Conservation (phyloP, 148 eudicot species). For the Oxyria digyna region DNA sequence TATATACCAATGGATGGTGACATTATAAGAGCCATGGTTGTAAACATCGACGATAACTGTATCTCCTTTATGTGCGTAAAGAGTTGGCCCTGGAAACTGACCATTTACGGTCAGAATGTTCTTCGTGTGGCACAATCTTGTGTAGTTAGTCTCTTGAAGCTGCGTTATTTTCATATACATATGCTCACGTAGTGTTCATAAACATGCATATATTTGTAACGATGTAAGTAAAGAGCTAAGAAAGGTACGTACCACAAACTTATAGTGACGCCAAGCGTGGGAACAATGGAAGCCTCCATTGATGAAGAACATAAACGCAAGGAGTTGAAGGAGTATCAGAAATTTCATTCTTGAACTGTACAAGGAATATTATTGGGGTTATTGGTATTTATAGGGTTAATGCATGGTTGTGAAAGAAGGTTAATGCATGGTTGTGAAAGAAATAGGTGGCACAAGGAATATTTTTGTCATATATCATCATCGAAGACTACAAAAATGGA, state of each 20-base stretch:
- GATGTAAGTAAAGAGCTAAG: not conserved
- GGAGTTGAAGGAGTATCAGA: not conserved
- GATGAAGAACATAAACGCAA: not conserved
- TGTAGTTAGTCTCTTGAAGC: conserved; percentile 6
- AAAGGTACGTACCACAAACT: not conserved
- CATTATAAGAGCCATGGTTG: conserved; percentile 3
- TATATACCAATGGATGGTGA: conserved; percentile 6
- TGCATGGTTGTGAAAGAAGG: too few relatives aligned
- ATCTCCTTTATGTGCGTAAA: not conserved
- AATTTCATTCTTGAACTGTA: not conserved
- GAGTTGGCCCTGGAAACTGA: conserved; percentile 7
- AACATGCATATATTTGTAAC: not conserved
- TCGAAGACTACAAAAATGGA: not conserved
- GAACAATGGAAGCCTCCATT: not conserved
- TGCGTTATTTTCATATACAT: not conserved
- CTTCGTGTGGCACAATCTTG: conserved; percentile 4
- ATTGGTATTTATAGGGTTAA: not conserved
- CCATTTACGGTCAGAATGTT: conserved; percentile 7
- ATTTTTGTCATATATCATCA: not conserved
- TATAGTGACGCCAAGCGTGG: not conserved
- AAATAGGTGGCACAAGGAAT: not conserved
- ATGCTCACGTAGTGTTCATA: not conserved
- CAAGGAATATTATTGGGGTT: too few relatives aligned
- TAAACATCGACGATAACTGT: conserved; percentile 3
- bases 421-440: too few relatives aligned